phyloP scores from a whole-genome alignment of 768 basidiomycete genomes.

The Podaxis sp. region DNA sequence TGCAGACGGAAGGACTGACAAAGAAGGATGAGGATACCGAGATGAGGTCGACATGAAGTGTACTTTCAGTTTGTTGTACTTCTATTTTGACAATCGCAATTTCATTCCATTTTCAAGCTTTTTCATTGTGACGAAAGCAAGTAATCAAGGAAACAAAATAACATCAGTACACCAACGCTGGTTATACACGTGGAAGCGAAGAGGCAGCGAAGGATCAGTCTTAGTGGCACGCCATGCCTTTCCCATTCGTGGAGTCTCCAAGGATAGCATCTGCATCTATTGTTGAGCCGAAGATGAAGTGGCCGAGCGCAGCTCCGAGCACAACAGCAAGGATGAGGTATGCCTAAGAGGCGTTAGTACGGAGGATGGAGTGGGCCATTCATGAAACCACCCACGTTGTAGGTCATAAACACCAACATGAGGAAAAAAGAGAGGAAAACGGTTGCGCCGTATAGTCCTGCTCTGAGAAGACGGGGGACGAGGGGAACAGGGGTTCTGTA shows the following conservation, averaged over 20 bases:
- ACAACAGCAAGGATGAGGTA: slow-evolving; percentile 86
- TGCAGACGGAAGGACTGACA: slow-evolving; percentile 75
- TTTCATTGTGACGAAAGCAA: slow-evolving; percentile 25
- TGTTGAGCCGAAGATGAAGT: slow-evolving; percentile 69
- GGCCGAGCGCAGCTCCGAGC: slow-evolving; percentile 78
- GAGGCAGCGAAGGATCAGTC: neutral
- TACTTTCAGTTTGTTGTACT: slow-evolving; percentile 24
- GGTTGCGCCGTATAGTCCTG: slow-evolving; percentile 69
- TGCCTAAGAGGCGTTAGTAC: slow-evolving; percentile 45
- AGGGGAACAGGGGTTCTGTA: slow-evolving; percentile 51
- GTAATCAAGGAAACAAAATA: neutral
- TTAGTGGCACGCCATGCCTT: slow-evolving; percentile 83
- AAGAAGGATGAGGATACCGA: slow-evolving; percentile 87
- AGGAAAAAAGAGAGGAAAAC: slow-evolving; percentile 86
- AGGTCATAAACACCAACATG: slow-evolving; percentile 97
- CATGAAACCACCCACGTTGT: slow-evolving; percentile 65
- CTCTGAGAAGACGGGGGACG: slow-evolving; percentile 54
- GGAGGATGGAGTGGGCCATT: neutral
- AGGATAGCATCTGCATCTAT: slow-evolving; percentile 65
- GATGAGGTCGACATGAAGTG: slow-evolving; percentile 57
- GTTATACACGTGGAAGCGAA: neutral
- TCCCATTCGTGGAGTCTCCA: slow-evolving; percentile 40
- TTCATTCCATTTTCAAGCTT: slow-evolving; percentile 15
- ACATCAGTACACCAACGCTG: neutral
- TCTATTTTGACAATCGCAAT: slow-evolving; percentile 46